A percentile compares a stretch with the other conserved stretches of the same genome.
phyloP scores from a whole-genome alignment of 1,139 yeast genomes.

The Candida sp. region DNA sequence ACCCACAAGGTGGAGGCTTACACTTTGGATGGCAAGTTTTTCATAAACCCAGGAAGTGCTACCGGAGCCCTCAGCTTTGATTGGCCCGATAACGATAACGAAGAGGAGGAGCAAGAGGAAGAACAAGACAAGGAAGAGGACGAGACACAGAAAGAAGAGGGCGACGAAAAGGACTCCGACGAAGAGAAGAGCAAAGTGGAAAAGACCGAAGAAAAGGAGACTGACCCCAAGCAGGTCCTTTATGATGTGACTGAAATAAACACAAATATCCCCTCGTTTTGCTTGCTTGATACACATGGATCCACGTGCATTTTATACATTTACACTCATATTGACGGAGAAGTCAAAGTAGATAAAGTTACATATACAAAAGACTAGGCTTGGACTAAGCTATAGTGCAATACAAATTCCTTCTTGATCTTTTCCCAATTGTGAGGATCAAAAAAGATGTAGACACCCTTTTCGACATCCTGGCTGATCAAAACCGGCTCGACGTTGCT shows the following conservation, averaged over 20 bases:
- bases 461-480: conserved; percentile 85
- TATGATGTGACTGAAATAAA: conserved; percentile 24
- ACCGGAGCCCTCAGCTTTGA: conserved; percentile 82
- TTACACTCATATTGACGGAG: conserved; percentile 79
- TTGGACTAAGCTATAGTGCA: conserved; percentile 63
- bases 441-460: conserved; percentile 95
- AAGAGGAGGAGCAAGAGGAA: conserved; percentile 47
- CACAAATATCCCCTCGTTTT: conserved; percentile 76
- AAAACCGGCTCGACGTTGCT: conserved; percentile 89
- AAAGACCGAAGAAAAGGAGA: conserved; percentile 5
- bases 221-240: conserved; percentile 14
- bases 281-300: conserved; percentile 84
- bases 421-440: conserved; percentile 98
- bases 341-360: conserved; percentile 91
- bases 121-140: conserved; percentile 22
- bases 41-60: conserved; percentile 94
- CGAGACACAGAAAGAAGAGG: conserved; percentile 22
- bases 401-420: conserved; percentile 81
- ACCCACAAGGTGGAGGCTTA: conserved; percentile 94
- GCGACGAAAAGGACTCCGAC: conserved; percentile 11
- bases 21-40: conserved; percentile 90
- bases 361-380: conserved; percentile 71
- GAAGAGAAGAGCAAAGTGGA: conserved; percentile 9
- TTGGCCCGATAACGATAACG: conserved; percentile 45
- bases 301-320: conserved; percentile 80